Evolutionary conservation across 139 green algal genomes (phyloP).

Genomic region (Limnomonas spitsbergensis): DNA sequence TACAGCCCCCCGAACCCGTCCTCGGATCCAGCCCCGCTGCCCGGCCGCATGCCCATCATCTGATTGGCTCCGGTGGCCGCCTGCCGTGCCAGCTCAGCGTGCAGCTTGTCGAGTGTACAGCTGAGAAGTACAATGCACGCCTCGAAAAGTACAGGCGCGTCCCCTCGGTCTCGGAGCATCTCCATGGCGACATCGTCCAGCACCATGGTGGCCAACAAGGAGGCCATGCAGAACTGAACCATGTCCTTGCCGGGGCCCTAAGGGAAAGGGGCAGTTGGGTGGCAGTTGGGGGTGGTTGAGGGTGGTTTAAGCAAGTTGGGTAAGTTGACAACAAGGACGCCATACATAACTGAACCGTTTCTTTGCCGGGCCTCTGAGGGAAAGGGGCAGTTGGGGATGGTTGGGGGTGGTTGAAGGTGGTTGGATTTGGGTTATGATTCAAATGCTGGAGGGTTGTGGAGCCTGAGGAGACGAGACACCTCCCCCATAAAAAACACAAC

Average conservation of each 20-base stretch:
- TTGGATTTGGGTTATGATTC: neutral
- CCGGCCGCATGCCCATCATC: neutral
- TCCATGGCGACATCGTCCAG: slow-evolving; percentile 70
- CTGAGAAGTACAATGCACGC: slow-evolving; percentile 47
- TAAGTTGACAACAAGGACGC: slow-evolving; percentile 59
- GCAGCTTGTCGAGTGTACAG: slow-evolving; percentile 40
- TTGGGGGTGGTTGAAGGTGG: neutral
- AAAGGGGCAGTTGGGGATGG: too few species aligned
- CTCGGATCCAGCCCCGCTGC: neutral
- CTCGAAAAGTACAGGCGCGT: slow-evolving; percentile 52
- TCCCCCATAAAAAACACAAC: too few species aligned
- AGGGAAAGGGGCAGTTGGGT: too few species aligned
- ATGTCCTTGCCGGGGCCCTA: slow-evolving; percentile 37
- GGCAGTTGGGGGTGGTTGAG: neutral
- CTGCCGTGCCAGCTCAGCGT: slow-evolving; percentile 34
- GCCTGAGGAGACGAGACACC: too few species aligned
- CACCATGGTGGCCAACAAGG: slow-evolving; percentile 69
- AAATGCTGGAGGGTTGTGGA: neutral
- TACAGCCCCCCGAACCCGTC: neutral
- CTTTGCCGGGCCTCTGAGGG: slow-evolving; percentile 36
- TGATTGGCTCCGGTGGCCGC: too few species aligned
- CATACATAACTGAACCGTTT: slow-evolving; percentile 65
- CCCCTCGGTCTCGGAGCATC: slow-evolving; percentile 22
- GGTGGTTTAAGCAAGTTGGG: neutral
- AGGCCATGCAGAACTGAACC: slow-evolving; percentile 68